Conservation (phyloP, 495 filamentous ascomycete species). For the Aspergillus nanangensis region DNA sequence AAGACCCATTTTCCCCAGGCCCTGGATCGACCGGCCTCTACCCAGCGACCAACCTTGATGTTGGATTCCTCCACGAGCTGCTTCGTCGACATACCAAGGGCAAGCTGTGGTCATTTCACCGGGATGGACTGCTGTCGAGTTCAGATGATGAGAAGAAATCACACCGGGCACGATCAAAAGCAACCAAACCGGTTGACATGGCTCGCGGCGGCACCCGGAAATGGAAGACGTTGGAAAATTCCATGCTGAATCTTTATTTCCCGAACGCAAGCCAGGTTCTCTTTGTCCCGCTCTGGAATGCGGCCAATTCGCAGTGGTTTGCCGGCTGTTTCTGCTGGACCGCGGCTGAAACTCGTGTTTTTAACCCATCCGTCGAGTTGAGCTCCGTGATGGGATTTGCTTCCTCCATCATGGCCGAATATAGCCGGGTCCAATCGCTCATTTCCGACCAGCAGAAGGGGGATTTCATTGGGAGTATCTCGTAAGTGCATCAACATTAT, state of each 20-base stretch:
- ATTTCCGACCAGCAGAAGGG: constrained; percentile 61
- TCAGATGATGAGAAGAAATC: constrained; percentile 36
- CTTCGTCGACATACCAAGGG: constrained; percentile 58
- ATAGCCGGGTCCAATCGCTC: constrained; percentile 55
- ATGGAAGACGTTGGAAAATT: constrained; percentile 38
- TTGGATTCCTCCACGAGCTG: constrained; percentile 43
- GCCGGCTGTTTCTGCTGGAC: constrained; percentile 64
- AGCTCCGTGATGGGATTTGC: constrained; percentile 59
- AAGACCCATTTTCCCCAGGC: constrained; percentile 35
- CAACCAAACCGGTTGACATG: constrained; percentile 14
- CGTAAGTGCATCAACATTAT: constrained; percentile 31
- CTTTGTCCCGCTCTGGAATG: constrained; percentile 64
- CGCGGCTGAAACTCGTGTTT: constrained; percentile 36
- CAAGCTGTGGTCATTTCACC: constrained; percentile 62
- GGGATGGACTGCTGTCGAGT: constrained; percentile 37
- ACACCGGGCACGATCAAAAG: constrained; percentile 14
- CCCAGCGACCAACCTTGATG: constrained; percentile 33
- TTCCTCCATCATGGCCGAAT: constrained; percentile 65
- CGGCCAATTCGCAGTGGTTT: constrained; percentile 65
- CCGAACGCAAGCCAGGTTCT: constrained; percentile 41
- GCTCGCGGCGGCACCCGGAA: constrained; percentile 37
- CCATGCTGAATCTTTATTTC: constrained; percentile 40
- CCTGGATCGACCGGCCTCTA: constrained; percentile 26
- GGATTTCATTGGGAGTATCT: constrained; percentile 74
- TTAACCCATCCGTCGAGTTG: constrained; percentile 37